Base-by-base conservation (phyloP, 441 rosid genomes). In the Gossypium davidsonii region DNA sequence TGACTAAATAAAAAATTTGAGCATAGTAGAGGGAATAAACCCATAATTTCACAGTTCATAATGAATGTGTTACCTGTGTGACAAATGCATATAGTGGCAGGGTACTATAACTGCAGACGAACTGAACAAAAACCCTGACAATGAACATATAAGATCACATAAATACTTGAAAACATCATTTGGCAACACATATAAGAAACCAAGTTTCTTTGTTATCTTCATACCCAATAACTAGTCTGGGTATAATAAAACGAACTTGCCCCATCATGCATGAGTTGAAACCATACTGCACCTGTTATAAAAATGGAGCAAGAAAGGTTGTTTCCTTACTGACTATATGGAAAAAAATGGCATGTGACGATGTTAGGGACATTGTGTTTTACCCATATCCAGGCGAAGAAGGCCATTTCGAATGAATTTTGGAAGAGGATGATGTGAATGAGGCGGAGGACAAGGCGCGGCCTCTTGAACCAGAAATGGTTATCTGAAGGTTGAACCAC, bases 21-120 rank as follows among this genome's bases (percentile, higher is more conserved):
- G 6, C 34, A 31, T 31, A 31, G 34, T 31, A 4, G 34, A 4
- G 34, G 34, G 34, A 31, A 31, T 31, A 31, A 31, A 31, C 0
- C 34, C 34, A 31, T 31, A 31, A 31, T 31, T 31, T 31, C 6
- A 31, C 34, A 0, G 57, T 63, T 58, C 37, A 48, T 56, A 53
- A 17, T 53, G 21, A 52, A 52, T 6, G 25, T 44, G 21, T 48
- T 73, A 94, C 98, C 93, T 90, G 98, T 25, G 96, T 85, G 25
- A 88, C 96, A 10, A 91, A 83, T 10, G 94, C 98, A 37, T 94
- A 94, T 12, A 94, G 93, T 0, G 98, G 97, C 68, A 94, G 85
- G 70, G 97, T 94, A 76, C 98, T 92, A 82, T 92, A 94, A 81
- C 97, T 91, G 82, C 98, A 92, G 12, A 94, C 87, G 76, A 90